phyloP scores from a whole-genome alignment of 2,329 filamentous ascomycete genomes.

The Cercospora sojina region DNA sequence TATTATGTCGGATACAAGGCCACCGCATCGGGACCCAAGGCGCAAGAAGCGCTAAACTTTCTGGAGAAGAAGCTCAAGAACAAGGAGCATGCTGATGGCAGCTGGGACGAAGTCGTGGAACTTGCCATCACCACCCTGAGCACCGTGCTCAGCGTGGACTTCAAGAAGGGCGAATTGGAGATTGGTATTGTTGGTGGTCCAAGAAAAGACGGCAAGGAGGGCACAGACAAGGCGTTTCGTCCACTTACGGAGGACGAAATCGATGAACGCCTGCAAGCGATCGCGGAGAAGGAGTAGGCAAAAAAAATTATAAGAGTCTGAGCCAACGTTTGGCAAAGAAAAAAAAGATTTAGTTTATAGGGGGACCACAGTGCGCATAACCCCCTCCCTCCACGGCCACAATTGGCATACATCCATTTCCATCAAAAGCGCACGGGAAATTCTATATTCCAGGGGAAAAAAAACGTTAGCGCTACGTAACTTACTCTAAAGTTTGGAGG shows the following conservation, averaged over 20 bases:
- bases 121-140: slow-evolving; percentile 92
- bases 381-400: no score
- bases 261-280: slow-evolving; percentile 94
- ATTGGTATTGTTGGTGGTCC: slow-evolving; percentile 95
- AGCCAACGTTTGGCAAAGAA: no score
- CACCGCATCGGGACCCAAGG: slow-evolving; percentile 93
- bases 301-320: no score
- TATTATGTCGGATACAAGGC: slow-evolving; percentile 99
- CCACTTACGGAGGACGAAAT: slow-evolving; percentile 96
- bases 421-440: no score
- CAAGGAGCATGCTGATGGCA: slow-evolving; percentile 89
- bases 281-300: slow-evolving; percentile 99
- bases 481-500: no score
- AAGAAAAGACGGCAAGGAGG: slow-evolving; percentile 76
- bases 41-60: slow-evolving; percentile 97
- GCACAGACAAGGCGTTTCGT: slow-evolving; percentile 76
- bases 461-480: no score
- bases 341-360: no score
- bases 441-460: no score
- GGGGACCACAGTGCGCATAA: no score
- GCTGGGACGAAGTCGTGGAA: slow-evolving; percentile 97
- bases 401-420: no score
- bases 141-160: slow-evolving; percentile 96
- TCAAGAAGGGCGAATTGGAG: slow-evolving; percentile 99
- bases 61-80: slow-evolving; percentile 99